Conservation (phyloP, 1,284 basidiomycete genomes). For the Amylostereum areolatum region DNA sequence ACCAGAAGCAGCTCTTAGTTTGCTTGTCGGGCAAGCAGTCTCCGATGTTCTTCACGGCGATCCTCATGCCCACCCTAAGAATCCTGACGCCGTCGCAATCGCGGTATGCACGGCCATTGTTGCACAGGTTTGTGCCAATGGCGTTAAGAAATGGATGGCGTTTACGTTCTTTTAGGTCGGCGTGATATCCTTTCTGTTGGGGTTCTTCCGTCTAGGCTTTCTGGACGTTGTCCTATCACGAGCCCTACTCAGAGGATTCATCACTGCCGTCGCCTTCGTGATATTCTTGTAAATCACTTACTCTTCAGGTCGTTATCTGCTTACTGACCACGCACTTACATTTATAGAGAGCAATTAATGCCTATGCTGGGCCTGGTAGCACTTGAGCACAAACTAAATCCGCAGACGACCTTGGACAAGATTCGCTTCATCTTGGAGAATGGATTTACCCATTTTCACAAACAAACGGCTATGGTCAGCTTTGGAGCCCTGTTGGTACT, state of each 20-base stretch:
- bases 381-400: slow-evolving; percentile 49
- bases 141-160: no score
- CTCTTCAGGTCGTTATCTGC: neutral
- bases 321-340: slow-evolving; percentile 2
- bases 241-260: slow-evolving; percentile 83
- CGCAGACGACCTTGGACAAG: slow-evolving; percentile 70
- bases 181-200: slow-evolving; percentile 82
- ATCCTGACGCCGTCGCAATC: slow-evolving; percentile 54
- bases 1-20: slow-evolving; percentile 83
- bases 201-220: slow-evolving; percentile 87
- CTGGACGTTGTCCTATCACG: slow-evolving; percentile 92
- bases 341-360: slow-evolving; percentile 67
- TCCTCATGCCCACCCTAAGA: slow-evolving; percentile 44
- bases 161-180: slow-evolving; percentile 52
- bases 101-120: slow-evolving; percentile 74
- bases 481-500: slow-evolving; percentile 61
- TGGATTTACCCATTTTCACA: slow-evolving; percentile 50
- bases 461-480: slow-evolving; percentile 67
- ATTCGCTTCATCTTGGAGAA: slow-evolving; percentile 70
- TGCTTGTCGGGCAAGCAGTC: slow-evolving; percentile 87
- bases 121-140: slow-evolving; percentile 58
- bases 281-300: slow-evolving; percentile 55
- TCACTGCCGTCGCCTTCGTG: slow-evolving; percentile 72
- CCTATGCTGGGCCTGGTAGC: slow-evolving; percentile 73
- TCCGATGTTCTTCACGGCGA: slow-evolving; percentile 61